These are phyloP conservation scores for Tolypocladium pustulatum DNA, from an alignment of 2,329 filamentous ascomycete species.

Conservation along the genomic window DNA sequence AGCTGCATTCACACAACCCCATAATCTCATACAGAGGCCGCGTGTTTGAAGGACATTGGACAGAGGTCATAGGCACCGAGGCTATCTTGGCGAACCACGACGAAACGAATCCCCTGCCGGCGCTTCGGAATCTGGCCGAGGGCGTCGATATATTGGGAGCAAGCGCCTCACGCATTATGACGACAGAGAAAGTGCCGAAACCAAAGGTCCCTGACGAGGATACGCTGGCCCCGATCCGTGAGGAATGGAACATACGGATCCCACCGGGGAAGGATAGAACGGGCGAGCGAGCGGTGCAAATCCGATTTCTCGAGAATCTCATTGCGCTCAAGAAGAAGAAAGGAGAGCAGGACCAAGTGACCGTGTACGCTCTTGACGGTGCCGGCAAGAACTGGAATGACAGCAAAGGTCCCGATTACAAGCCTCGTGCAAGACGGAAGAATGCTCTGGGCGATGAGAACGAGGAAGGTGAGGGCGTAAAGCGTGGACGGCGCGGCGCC, in stretches of 20 bases:
- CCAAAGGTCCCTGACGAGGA: conserved; percentile 27
- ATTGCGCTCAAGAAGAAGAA: conserved; percentile 53
- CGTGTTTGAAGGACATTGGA: conserved; percentile 73
- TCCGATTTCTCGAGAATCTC: conserved; percentile 53
- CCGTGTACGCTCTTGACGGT: conserved; percentile 41
- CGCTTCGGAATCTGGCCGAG: conserved; percentile 32
- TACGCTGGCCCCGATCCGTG: conserved; percentile 26
- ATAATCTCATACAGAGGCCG: conserved; percentile 70
- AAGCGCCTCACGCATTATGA: conserved; percentile 51
- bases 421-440: conserved; percentile 17
- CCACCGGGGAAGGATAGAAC: conserved; percentile 33
- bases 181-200: conserved; percentile 44
- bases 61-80: conserved; percentile 74
- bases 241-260: conserved; percentile 33
- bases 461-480: conserved; percentile 13
- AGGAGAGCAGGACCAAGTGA: conserved; percentile 56
- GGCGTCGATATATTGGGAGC: conserved; percentile 59
- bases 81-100: conserved; percentile 54
- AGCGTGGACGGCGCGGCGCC: not conserved
- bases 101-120: conserved; percentile 19
- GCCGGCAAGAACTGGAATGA: conserved; percentile 30
- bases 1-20: conserved; percentile 65
- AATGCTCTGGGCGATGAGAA: conserved; percentile 5
- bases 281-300: conserved; percentile 36
- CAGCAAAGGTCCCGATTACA: conserved; percentile 28